phyloP scores from a whole-genome alignment of 2,329 filamentous ascomycete species.

The Fusarium redolens region DNA sequence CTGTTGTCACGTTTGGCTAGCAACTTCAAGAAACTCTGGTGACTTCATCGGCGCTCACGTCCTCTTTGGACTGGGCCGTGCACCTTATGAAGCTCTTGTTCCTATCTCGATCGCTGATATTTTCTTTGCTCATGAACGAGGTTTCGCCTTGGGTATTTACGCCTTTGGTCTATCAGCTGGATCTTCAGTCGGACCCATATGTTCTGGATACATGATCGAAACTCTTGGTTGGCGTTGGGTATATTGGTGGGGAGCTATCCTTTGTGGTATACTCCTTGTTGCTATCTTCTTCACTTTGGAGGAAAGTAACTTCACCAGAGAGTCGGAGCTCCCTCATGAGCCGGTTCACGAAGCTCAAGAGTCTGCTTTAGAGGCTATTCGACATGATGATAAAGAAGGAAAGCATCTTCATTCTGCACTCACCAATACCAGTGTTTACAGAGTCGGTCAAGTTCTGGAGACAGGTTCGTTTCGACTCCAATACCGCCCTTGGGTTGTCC shows the following conservation, averaged over 20 bases:
- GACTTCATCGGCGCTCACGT: background rate
- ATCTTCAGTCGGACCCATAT: background rate
- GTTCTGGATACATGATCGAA: background rate
- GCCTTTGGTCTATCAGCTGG: background rate
- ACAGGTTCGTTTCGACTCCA: background rate
- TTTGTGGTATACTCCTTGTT: background rate
- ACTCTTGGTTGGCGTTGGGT: background rate
- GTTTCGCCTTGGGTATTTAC: background rate
- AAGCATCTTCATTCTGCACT: background rate
- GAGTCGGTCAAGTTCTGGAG: background rate
- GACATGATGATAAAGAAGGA: background rate
- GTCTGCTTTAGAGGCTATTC: background rate
- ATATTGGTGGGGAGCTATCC: background rate
- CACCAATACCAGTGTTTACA: background rate
- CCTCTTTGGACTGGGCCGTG: background rate
- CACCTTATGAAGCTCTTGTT: background rate
- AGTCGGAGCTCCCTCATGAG: background rate
- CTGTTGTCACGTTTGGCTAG: background rate
- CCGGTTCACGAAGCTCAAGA: background rate
- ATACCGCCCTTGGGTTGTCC: background rate
- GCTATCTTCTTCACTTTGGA: background rate
- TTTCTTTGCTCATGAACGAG: background rate
- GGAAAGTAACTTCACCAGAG: background rate
- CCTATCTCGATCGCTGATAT: background rate
- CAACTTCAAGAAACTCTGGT: background rate